A percentile compares a stretch with the other conserved stretches of the same genome.
Conservation (phyloP, 129 eudicot species). For the Daucus carota region DH1_v3.0 NC_030381.2:3775001-3775500, state of each 20-base stretch:
- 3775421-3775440: not conserved
- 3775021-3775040: too few relatives aligned
- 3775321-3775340: not conserved
- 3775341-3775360: not conserved
- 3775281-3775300: not conserved
- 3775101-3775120: too few relatives aligned
- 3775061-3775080: too few relatives aligned
- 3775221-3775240: not conserved
- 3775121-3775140: too few relatives aligned
- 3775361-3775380: not conserved
- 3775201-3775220: too few relatives aligned
- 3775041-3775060: too few relatives aligned
- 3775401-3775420: not conserved
- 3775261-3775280: not conserved
- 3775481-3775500: not conserved
- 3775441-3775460: not conserved
- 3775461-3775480: not conserved
- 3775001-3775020: too few relatives aligned
- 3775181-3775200: too few relatives aligned
- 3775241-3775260: not conserved
- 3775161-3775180: too few relatives aligned
- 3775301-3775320: not conserved
- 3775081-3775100: too few relatives aligned
- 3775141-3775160: too few relatives aligned
- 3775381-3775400: not conserved